Conservation (phyloP, 306 rosid genomes). For the Vigna trinervia region DNA sequence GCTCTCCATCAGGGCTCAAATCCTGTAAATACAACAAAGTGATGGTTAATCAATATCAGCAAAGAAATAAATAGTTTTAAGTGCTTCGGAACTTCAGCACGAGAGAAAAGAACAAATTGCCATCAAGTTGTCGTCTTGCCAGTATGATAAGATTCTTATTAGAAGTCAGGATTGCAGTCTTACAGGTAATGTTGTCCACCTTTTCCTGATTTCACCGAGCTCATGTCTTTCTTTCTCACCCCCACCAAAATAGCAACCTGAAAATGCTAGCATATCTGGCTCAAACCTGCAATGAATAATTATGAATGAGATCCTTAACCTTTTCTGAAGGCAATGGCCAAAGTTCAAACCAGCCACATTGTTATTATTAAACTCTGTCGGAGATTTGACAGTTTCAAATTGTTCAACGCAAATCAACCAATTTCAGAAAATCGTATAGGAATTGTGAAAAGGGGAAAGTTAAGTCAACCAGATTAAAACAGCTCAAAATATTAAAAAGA, state of each 20-base stretch:
- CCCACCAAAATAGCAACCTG: conserved; percentile 98
- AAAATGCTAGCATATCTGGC: conserved; percentile 99
- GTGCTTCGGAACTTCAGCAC: conserved; percentile 12
- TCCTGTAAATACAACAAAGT: conserved; percentile 60
- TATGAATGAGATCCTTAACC: conserved; percentile 46
- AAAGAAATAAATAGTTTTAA: conserved; percentile 25
- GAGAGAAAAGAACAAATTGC: conserved; percentile 21
- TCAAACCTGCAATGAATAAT: conserved; percentile 80
- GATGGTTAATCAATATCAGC: conserved; percentile 21
- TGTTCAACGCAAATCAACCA: conserved; percentile 38
- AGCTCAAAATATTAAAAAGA: conserved; percentile 22
- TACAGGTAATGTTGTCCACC: conserved; percentile 98
- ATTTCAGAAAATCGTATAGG: conserved; percentile 26
- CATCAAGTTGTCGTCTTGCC: conserved; percentile 40
- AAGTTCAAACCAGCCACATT: not conserved
- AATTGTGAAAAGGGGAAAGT: conserved; percentile 25
- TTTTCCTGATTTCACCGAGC: conserved; percentile 93
- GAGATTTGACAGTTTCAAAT: conserved; percentile 28
- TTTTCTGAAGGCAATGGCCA: not conserved
- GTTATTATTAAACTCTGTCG: conserved; percentile 26
- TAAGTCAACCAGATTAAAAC: conserved; percentile 37
- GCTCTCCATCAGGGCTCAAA: conserved; percentile 82
- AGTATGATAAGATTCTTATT: not conserved
- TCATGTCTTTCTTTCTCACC: conserved; percentile 93
- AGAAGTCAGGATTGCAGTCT: conserved; percentile 52